Percentiles rank a stretch among this genome's conserved stretches.
Evolutionary conservation across 352 stramenopile genomes (phyloP).

Genomic region (Phytopythium ostracodes): DNA sequence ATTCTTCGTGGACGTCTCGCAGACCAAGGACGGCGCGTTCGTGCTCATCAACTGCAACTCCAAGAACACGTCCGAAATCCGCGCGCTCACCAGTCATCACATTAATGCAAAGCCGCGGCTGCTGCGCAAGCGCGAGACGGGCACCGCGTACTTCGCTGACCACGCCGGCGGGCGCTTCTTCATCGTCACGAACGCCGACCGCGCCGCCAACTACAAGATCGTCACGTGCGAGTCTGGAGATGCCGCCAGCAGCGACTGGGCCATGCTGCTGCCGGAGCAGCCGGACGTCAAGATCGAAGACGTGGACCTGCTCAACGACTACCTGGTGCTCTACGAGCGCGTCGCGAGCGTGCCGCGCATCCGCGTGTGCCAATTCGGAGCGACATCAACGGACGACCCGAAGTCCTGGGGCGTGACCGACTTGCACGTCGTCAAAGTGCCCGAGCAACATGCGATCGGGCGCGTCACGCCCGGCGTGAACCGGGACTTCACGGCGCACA

Average conservation of each 20-base stretch:
- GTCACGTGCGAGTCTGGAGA: constrained; percentile 4
- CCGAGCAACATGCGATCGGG: constrained; percentile 48
- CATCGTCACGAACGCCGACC: constrained; percentile 80
- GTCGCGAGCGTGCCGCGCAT: constrained; percentile 65
- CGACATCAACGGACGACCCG: background rate
- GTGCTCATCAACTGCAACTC: constrained; percentile 88
- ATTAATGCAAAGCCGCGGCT: constrained; percentile 25
- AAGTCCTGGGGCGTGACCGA: constrained; percentile 5
- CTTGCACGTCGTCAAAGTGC: constrained; percentile 51
- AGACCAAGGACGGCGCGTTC: constrained; percentile 76
- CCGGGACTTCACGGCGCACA: constrained; percentile 57
- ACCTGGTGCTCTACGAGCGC: constrained; percentile 81
- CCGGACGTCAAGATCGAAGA: constrained; percentile 85
- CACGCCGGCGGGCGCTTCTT: constrained; percentile 65
- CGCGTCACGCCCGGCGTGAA: constrained; percentile 76
- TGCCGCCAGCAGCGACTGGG: constrained; percentile 24
- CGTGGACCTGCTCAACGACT: constrained; percentile 79
- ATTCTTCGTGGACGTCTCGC: constrained; percentile 82
- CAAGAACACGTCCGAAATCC: constrained; percentile 85
- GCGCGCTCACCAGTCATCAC: constrained; percentile 33
- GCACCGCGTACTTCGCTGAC: constrained; percentile 85
- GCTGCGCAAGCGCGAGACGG: constrained; percentile 41
- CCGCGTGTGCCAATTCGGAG: constrained; percentile 42
- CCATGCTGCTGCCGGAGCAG: constrained; percentile 47
- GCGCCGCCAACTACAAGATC: constrained; percentile 79